phyloP scores from a whole-genome alignment of 2,329 filamentous ascomycete species.

The Botrytis cinerea region DNA sequence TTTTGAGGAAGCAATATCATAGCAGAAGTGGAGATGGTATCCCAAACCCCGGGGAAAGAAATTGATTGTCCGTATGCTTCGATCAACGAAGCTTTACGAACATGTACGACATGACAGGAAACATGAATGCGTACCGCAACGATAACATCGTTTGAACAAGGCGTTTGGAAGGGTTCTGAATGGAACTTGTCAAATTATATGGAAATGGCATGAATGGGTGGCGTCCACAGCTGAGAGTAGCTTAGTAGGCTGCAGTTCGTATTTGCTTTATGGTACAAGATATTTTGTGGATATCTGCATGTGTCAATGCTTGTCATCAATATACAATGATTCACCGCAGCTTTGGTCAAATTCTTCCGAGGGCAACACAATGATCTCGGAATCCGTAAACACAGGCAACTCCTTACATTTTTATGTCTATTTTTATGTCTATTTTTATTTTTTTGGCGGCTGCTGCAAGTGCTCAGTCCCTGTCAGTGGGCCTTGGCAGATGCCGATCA shows the following conservation, averaged over 20 bases:
- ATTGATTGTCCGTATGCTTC: not conserved
- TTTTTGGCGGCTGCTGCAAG: not conserved
- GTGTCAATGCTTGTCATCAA: slow-evolving; percentile 1
- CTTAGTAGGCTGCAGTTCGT: not conserved
- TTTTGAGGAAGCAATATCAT: slow-evolving; percentile 38
- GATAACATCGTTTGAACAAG: not conserved
- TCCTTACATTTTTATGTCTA: not conserved
- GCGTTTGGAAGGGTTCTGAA: slow-evolving; percentile 10
- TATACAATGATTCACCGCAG: not conserved
- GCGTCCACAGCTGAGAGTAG: slow-evolving; percentile 16
- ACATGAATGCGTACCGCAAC: not conserved
- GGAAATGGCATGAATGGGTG: slow-evolving; percentile 8
- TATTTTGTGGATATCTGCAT: not conserved
- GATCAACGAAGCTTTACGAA: not conserved
- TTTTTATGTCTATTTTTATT: not conserved
- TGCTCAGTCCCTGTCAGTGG: not conserved
- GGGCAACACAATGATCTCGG: not conserved
- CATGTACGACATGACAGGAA: not conserved
- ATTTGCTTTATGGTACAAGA: not conserved
- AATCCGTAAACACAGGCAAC: not conserved
- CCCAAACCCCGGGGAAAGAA: slow-evolving; percentile 24
- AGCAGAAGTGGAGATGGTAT: slow-evolving; percentile 34
- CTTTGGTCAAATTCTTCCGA: not conserved
- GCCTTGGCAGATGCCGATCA: slow-evolving; percentile 7
- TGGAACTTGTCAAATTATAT: slow-evolving; percentile 12